These are phyloP conservation scores for Talaromyces sp. DNA, from an alignment of 2,329 filamentous ascomycete genomes.

Conservation along the genomic window DNA sequence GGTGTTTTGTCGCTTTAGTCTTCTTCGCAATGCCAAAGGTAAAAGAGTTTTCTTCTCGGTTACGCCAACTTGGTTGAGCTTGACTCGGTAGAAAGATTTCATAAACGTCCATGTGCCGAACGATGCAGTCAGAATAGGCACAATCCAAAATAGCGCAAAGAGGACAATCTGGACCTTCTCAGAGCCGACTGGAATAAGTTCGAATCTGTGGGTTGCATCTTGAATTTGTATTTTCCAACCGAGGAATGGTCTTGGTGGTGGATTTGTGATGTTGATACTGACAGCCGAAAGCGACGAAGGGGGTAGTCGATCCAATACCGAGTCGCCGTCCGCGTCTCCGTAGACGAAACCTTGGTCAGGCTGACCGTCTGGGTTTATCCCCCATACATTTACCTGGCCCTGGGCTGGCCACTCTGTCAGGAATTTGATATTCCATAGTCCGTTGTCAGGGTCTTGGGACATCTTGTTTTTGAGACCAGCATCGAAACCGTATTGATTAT, in stretches of 20 bases:
- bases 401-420: constrained; percentile 60
- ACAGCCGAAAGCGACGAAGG: constrained; percentile 52
- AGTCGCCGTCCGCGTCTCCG: constrained; percentile 58
- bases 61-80: constrained; percentile 56
- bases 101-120: constrained; percentile 53
- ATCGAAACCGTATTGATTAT: constrained; percentile 61
- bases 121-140: constrained; percentile 49
- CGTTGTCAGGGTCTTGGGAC: constrained; percentile 42
- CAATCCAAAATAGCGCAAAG: constrained; percentile 48
- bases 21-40: constrained; percentile 29
- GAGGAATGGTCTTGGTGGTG: constrained; percentile 50
- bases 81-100: constrained; percentile 58
- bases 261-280: constrained; percentile 54
- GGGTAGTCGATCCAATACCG: constrained; percentile 56
- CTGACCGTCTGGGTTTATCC: constrained; percentile 58
- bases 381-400: constrained; percentile 62
- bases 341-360: constrained; percentile 56
- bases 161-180: constrained; percentile 50
- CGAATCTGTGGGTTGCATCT: constrained; percentile 50
- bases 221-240: constrained; percentile 53
- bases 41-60: constrained; percentile 44
- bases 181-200: constrained; percentile 50
- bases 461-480: constrained; percentile 52
- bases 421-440: constrained; percentile 55
- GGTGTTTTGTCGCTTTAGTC: constrained; percentile 24